Base-by-base conservation (phyloP, 306 rosid species). In the Quercus agrifolia region DNA sequence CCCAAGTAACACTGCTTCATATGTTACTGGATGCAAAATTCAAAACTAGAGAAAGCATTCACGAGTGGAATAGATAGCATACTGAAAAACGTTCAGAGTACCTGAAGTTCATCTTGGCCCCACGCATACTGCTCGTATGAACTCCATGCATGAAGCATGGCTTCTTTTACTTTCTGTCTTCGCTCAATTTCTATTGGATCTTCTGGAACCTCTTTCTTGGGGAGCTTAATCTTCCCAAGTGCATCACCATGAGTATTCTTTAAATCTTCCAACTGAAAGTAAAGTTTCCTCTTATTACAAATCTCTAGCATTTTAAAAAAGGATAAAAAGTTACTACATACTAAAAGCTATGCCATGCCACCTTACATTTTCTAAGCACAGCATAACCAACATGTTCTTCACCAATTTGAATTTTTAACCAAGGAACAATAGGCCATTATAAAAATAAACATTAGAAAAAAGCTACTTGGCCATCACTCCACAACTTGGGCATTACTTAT, bases 41-140 rank as follows among this genome's bases (percentile, higher is more conserved):
- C 19, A n/a, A 56, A 28, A 14, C 51, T 19, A 31, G 31, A 68
- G 25, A 27, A 30, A 79, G 52, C 55, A 56, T 5, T 18, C 4
- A 8, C 10, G 3, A 10, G 27, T 71, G 49, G 27, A 58, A 56
- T 30, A 54, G 18, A 33, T 19, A 59, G 46, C 56, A 20, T 21
- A 55, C 55, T 23, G 28, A 56, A 38, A 72, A 67, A n/a, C 33
- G 30, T 35, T 64, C 72, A 31, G 68, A n/a, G 59, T 81, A 93
- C 99, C 96, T 95, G 99, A 85, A 96, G 98, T 88, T 96, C 99
- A 80, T 96, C 99, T 80, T 93, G 93, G 58, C 98, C 99, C 99
- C 99, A 96, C 14, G 99, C 98, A 82, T 88, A 96, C 73, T 89
- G 91, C 86, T 89, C 98, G 56, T 96, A 96, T 74, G 99, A 96